These are phyloP conservation scores for Hericium alpestre DNA, from an alignment of 768 basidiomycete genomes.

Conservation along the genomic window DNA sequence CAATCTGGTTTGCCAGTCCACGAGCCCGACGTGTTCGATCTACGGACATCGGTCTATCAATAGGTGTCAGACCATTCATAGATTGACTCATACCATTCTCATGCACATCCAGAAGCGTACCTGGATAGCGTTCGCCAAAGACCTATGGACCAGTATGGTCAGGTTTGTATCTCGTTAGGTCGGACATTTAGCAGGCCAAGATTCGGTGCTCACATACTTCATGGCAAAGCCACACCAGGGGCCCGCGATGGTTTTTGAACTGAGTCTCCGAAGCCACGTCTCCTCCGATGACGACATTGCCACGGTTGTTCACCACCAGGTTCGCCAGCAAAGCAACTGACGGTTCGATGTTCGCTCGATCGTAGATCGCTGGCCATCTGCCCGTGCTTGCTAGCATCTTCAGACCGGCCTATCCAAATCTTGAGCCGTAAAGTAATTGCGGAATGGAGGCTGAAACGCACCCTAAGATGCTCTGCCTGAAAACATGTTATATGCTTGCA, in stretches of 20 bases:
- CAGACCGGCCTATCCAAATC: neutral
- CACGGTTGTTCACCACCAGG: constrained; percentile 4
- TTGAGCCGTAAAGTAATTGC: neutral
- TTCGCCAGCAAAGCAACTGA: constrained; percentile 6
- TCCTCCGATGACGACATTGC: constrained; percentile 7
- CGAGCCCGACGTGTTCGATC: constrained; percentile 4
- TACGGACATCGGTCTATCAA: neutral
- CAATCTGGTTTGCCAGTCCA: constrained; percentile 4
- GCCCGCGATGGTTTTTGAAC: constrained; percentile 3
- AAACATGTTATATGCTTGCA: neutral
- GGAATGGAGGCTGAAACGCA: neutral
- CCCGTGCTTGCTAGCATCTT: constrained; percentile 2
- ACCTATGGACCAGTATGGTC: neutral
- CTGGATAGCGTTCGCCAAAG: constrained; percentile 6
- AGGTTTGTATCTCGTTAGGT: too few relatives aligned
- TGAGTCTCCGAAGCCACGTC: neutral
- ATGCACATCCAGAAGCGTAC: constrained; percentile 2
- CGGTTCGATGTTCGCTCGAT: neutral
- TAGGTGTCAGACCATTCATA: neutral
- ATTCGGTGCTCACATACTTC: neutral
- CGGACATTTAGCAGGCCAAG: too few relatives aligned
- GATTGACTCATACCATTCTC: neutral
- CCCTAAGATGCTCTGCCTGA: constrained; percentile 3
- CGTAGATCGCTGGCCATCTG: constrained; percentile 1
- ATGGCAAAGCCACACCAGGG: constrained; percentile 6